Conservation (phyloP, 306 rosid genomes). For the Vicia sativa region DNA sequence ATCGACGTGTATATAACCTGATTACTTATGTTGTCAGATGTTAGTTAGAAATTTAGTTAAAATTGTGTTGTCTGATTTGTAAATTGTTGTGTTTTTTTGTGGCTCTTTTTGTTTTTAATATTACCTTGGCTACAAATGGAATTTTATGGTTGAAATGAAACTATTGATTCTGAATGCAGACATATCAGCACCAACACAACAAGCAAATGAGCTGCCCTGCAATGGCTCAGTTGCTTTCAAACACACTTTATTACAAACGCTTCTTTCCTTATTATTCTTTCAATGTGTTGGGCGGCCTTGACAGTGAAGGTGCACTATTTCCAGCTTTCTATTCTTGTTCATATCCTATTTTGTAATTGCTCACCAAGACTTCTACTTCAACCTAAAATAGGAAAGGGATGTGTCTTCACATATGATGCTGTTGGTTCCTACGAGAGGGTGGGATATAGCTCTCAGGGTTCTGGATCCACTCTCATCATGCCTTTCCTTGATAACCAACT, state of each 20-base stretch:
- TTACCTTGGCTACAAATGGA: neutral
- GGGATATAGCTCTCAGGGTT: conserved; percentile 95
- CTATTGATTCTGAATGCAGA: conserved; percentile 25
- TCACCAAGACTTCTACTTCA: conserved; percentile 10
- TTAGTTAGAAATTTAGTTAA: neutral
- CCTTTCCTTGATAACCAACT: conserved; percentile 3
- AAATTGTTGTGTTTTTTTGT: neutral
- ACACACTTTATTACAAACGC: conserved; percentile 94
- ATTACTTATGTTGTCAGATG: neutral
- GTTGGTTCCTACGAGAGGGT: conserved; percentile 99
- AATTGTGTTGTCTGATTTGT: neutral
- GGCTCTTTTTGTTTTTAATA: neutral
- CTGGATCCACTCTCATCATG: conserved; percentile 55
- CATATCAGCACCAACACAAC: conserved; percentile 10
- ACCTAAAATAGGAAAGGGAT: conserved; percentile 79
- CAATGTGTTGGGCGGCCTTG: conserved; percentile 97
- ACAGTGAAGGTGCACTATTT: conserved; percentile 74
- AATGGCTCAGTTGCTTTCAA: conserved; percentile 94
- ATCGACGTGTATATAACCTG: neutral
- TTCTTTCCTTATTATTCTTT: conserved; percentile 96
- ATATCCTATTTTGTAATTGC: conserved; percentile 23
- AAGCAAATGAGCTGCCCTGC: conserved; percentile 18
- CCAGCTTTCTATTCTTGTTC: conserved; percentile 27
- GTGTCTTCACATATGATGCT: conserved; percentile 98
- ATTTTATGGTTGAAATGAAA: conserved; percentile 16